Percentiles rank a stretch among this genome's conserved stretches.
Evolutionary conservation across 768 basidiomycete genomes (phyloP).

Genomic region (Hypholoma fasciculare): DNA sequence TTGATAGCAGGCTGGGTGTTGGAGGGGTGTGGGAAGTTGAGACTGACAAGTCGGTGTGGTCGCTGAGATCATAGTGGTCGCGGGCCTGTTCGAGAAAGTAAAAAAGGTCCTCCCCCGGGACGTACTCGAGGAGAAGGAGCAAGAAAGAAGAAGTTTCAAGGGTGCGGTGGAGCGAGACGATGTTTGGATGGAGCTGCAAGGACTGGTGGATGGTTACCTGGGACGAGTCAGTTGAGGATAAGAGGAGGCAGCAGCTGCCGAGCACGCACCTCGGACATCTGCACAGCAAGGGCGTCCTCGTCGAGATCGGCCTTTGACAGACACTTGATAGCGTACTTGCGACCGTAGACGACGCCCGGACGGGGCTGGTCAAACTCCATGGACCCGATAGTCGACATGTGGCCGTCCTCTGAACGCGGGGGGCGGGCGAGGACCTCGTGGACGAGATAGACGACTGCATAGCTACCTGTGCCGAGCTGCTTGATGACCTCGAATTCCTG

Average conservation of each 20-base stretch:
- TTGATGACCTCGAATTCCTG: conserved; percentile 82
- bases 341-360: conserved; percentile 57
- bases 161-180: conserved; percentile 92
- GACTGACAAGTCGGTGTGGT: conserved; percentile 38
- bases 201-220: conserved; percentile 95
- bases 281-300: conserved; percentile 82
- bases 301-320: conserved; percentile 93
- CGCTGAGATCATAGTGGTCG: conserved; percentile 72
- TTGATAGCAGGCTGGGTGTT: conserved; percentile 89
- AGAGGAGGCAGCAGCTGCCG: conserved; percentile 8
- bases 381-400: conserved; percentile 54
- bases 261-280: conserved; percentile 80
- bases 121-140: conserved; percentile 91
- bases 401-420: conserved; percentile 51
- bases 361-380: conserved; percentile 51
- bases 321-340: conserved; percentile 94
- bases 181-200: conserved; percentile 85
- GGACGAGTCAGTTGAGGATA: conserved; percentile 10
- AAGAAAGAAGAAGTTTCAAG: conserved; percentile 91
- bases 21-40: conserved; percentile 76
- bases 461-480: conserved; percentile 85
- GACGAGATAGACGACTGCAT: conserved; percentile 94
- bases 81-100: conserved; percentile 97
- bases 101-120: conserved; percentile 96
- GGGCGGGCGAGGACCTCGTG: conserved; percentile 62